Conservation (phyloP, 2,329 filamentous ascomycete genomes). For the Penicillium sumatraense region DNA sequence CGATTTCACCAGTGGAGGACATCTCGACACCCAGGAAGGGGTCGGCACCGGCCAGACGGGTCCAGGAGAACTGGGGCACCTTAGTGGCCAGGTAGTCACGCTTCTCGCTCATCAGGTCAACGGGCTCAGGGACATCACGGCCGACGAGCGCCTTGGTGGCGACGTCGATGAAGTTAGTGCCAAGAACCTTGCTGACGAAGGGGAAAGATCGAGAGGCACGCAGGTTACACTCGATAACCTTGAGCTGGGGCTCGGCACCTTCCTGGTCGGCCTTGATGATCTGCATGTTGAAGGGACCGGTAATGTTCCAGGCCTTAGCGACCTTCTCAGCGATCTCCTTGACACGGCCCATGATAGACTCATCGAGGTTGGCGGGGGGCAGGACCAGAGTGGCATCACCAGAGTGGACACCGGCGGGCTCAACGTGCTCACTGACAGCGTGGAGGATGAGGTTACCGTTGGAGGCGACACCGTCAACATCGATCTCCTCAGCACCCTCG, state of each 20-base stretch:
- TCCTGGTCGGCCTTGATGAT: slow-evolving; percentile 91
- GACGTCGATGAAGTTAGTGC: slow-evolving; percentile 94
- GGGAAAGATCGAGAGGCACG: slow-evolving; percentile 97
- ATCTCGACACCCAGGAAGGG: slow-evolving; percentile 98
- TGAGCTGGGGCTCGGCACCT: slow-evolving; percentile 75
- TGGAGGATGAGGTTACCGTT: slow-evolving; percentile 86
- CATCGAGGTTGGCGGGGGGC: slow-evolving; percentile 79
- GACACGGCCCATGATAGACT: slow-evolving; percentile 77
- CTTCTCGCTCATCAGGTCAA: slow-evolving; percentile 86
- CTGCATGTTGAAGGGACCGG: slow-evolving; percentile 99
- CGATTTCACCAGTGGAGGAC: slow-evolving; percentile 96
- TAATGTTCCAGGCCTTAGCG: slow-evolving; percentile 95
- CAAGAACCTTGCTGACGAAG: slow-evolving; percentile 96
- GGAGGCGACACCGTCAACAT: slow-evolving; percentile 90
- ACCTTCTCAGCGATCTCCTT: slow-evolving; percentile 98
- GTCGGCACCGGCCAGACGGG: slow-evolving; percentile 92
- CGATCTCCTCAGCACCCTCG: slow-evolving; percentile 93
- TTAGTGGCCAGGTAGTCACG: slow-evolving; percentile 95
- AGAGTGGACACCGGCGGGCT: slow-evolving; percentile 97
- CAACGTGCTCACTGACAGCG: slow-evolving; percentile 92
- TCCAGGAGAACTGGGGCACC: slow-evolving; percentile 99
- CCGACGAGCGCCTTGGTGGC: slow-evolving; percentile 91
- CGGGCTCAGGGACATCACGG: slow-evolving; percentile 79
- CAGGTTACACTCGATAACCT: slow-evolving; percentile 98
- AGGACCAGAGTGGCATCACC: slow-evolving; percentile 95